Evolutionary conservation across 2,329 filamentous ascomycete genomes (phyloP), one percentile per base, ranked within the genome.

Genomic region (Trichoderma koningiopsis): DNA sequence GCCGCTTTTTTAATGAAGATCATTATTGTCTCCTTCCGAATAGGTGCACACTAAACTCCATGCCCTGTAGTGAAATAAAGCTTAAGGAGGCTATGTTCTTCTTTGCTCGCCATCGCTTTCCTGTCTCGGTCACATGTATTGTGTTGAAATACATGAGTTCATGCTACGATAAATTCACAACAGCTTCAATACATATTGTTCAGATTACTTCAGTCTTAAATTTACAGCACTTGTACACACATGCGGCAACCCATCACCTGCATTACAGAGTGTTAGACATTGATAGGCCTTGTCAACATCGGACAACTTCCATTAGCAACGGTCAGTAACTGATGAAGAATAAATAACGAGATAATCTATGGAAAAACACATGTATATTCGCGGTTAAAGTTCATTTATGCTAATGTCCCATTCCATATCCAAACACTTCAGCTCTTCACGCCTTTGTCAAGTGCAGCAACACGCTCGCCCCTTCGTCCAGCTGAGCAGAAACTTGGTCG

Each of bases 401-500:
- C 8, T 24, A 37, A 58, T 57, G 27, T 4, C n/a, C n/a, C 31
- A 11, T 16, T 24, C 35, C 16, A 27, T 40, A 7, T 13, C 35
- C 7, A n/a, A 3, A 19, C 7, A 8, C 35, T 43, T 29, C 7
- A 29, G 13, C 31, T 24, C 31, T 16, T 24, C 10, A 66, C 14
- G 53, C 63, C 8, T 14, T 4, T n/a, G 63, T 66, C 22, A 66
- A 43, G 35, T 66, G 55, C n/a, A 58, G 40, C 40, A 66, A 19
- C 37, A 49, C 40, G 13, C 53, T 58, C 11, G 22, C 62, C 0
- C 62, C 62, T 29, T 66, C 62, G 19, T 66, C 40, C 7, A 66
- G n/a, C 37, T 66, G 62, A 2, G 62, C 62, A 24, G 62, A 66
- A 35, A 66, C 62, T 14, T 66, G 62, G 10, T 57, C 37, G 14